Percentiles rank a stretch among this genome's conserved stretches.
These are phyloP conservation scores for Lycium ferocissimum DNA, from an alignment of 257 asterid genomes.

Conservation along the genomic window DNA sequence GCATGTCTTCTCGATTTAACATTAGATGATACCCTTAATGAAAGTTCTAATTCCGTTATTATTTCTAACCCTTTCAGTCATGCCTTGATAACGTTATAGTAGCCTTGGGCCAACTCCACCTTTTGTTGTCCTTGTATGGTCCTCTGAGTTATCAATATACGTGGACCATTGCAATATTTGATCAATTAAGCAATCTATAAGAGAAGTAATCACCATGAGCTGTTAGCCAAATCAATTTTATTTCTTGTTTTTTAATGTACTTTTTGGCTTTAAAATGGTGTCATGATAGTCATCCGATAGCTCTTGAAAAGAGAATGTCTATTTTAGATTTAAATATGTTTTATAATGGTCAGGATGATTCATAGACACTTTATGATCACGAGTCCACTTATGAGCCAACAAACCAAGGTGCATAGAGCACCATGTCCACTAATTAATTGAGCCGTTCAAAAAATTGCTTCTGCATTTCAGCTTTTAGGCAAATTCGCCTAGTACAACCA, in stretches of 20 bases:
- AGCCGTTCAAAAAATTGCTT: background rate
- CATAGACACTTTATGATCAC: background rate
- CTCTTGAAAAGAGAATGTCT: background rate
- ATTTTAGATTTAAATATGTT: background rate
- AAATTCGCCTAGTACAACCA: background rate
- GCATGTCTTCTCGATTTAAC: too few species aligned
- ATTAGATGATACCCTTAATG: too few species aligned
- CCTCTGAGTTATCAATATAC: background rate
- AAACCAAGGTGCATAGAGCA: background rate
- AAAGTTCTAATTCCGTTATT: too few species aligned
- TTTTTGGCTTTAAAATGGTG: background rate
- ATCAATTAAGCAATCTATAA: background rate
- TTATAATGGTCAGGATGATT: background rate
- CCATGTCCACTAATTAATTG: background rate
- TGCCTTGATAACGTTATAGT: background rate
- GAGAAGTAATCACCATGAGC: background rate
- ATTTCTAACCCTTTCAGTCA: background rate
- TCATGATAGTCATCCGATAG: background rate
- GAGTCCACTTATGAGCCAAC: background rate
- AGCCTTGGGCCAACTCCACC: background rate
- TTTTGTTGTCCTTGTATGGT: background rate
- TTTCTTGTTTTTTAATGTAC: too few species aligned
- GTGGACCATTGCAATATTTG: background rate
- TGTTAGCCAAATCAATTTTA: too few species aligned
- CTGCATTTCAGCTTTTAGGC: background rate